Percentiles rank a stretch among this genome's conserved stretches.
Evolutionary conservation across 805 yeast species (phyloP).

Genomic region (Wickerhamiella sergipiensis): DNA sequence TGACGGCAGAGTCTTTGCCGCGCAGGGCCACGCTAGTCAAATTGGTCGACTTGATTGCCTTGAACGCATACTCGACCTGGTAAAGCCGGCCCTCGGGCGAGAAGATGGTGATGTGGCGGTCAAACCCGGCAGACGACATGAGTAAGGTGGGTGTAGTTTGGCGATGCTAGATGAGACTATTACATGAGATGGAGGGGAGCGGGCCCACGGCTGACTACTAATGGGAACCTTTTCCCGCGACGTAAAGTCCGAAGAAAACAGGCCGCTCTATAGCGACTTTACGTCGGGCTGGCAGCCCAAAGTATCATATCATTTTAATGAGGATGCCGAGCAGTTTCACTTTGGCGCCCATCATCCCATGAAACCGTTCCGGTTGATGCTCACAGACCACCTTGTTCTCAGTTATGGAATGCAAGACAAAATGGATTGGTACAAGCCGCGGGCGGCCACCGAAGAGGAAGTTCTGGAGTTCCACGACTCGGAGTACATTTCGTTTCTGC

Average conservation of each 20-base stretch:
- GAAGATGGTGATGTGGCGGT: conserved; percentile 95
- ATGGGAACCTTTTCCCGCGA: conserved; percentile 29
- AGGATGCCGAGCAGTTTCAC: conserved; percentile 66
- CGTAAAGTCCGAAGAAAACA: conserved; percentile 27
- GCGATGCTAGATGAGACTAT: background rate
- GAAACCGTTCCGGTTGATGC: conserved; percentile 90
- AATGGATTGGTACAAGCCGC: conserved; percentile 80
- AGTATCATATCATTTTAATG: conserved; percentile 82
- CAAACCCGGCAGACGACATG: conserved; percentile 67
- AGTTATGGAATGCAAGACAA: conserved; percentile 74
- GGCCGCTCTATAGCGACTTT: conserved; percentile 36
- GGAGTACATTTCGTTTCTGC: conserved; percentile 69
- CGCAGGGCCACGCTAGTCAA: conserved; percentile 78
- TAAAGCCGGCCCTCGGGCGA: conserved; percentile 96
- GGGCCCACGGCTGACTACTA: background rate
- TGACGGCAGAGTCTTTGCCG: conserved; percentile 76
- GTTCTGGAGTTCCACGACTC: conserved; percentile 71
- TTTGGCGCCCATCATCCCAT: conserved; percentile 95
- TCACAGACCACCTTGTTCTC: conserved; percentile 82
- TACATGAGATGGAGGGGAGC: no score
- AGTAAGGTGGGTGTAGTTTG: background rate
- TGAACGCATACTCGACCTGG: conserved; percentile 97
- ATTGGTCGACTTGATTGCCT: conserved; percentile 87
- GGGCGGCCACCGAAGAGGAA: conserved; percentile 72
- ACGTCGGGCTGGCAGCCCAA: conserved; percentile 10